These are phyloP conservation scores for Lactifluus subvellereus DNA, from an alignment of 768 basidiomycete genomes.

Conservation along the genomic window DNA sequence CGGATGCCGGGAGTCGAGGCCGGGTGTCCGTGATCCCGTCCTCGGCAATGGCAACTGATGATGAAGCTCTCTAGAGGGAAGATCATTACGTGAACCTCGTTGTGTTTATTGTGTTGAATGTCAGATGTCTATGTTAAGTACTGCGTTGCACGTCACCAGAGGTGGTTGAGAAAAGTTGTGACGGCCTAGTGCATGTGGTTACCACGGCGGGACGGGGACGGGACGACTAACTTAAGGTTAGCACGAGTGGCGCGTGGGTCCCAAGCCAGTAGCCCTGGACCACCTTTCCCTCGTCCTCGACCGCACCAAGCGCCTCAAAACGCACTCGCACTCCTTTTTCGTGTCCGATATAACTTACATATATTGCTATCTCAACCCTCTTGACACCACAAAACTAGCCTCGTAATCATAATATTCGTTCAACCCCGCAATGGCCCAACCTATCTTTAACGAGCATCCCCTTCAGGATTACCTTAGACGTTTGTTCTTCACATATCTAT, in stretches of 20 bases:
- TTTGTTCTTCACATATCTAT: constrained; percentile 7
- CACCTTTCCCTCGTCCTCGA: not conserved
- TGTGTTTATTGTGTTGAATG: not conserved
- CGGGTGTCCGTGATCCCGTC: not conserved
- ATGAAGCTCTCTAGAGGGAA: not conserved
- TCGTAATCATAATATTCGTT: not conserved
- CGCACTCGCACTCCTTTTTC: constrained; percentile 6
- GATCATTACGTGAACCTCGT: not conserved
- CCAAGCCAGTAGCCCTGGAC: too few species aligned
- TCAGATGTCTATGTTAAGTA: not conserved
- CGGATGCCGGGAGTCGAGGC: not conserved
- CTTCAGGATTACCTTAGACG: constrained; percentile 23
- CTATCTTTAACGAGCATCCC: constrained; percentile 24
- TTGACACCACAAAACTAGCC: not conserved
- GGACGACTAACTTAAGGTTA: too few species aligned
- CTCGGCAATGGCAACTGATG: not conserved
- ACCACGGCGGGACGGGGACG: too few species aligned
- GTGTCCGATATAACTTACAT: constrained; percentile 8
- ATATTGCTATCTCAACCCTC: not conserved
- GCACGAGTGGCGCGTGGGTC: too few species aligned
- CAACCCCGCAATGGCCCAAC: constrained; percentile 18
- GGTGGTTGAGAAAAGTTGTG: too few species aligned
- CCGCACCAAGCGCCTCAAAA: not conserved
- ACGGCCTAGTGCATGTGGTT: too few species aligned
- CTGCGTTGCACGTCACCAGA: too few species aligned